Percentiles rank a stretch among this genome's conserved stretches.
phyloP scores from a whole-genome alignment of 768 basidiomycete species.

The Chalciporus piperatus region DNA sequence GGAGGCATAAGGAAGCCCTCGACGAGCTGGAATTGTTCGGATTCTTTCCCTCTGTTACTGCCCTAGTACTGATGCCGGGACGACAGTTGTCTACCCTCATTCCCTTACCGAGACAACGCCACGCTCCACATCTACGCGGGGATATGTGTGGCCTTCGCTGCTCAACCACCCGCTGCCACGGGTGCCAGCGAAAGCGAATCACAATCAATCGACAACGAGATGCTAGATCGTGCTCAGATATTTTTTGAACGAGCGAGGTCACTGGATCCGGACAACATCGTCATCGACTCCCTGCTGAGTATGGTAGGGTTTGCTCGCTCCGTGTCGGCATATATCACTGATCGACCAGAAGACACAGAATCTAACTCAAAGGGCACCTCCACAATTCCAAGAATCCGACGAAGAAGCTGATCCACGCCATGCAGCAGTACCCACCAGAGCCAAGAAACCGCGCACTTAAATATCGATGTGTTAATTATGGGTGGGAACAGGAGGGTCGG shows the following conservation, averaged over 20 bases:
- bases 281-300: constrained; percentile 51
- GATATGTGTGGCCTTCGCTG: constrained; percentile 63
- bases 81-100: constrained; percentile 76
- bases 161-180: constrained; percentile 34
- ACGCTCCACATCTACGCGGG: constrained; percentile 83
- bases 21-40: constrained; percentile 84
- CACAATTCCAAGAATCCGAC: constrained; percentile 31
- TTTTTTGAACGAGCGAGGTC: constrained; percentile 63
- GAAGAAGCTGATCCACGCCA: constrained; percentile 29
- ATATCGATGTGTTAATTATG: not conserved
- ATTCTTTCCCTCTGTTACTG: not conserved
- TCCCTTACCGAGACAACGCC: constrained; percentile 83
- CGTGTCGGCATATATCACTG: not conserved
- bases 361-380: constrained; percentile 17
- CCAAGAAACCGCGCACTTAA: constrained; percentile 19
- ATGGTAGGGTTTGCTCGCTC: constrained; percentile 40
- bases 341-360: constrained; percentile 16
- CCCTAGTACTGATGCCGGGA: constrained; percentile 2
- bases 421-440: not conserved
- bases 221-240: constrained; percentile 45
- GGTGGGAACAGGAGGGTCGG: not conserved
- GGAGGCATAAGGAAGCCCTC: constrained; percentile 64
- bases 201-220: constrained; percentile 39
- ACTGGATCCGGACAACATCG: constrained; percentile 55
- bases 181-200: constrained; percentile 1